Evolutionary conservation across 805 yeast species (phyloP).

Genomic region (Schizosaccharomyces octosporus): DNA sequence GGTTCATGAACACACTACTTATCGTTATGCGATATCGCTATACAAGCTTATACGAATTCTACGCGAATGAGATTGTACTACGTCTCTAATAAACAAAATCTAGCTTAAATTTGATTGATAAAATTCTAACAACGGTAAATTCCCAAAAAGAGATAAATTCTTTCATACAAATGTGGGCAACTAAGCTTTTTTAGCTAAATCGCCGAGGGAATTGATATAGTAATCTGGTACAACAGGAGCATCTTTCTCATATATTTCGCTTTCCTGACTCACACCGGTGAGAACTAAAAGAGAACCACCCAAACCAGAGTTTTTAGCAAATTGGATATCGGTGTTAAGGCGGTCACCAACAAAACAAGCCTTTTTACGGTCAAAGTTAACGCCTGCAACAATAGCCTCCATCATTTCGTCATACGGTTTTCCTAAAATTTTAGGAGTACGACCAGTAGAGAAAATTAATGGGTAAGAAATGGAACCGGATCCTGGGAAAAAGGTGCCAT

Average conservation of each 20-base stretch:
- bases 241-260: constrained; percentile 22
- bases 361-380: constrained; percentile 24
- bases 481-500: constrained; percentile 71
- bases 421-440: constrained; percentile 76
- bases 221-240: constrained; percentile 31
- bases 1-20: no score
- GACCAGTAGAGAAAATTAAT: constrained; percentile 47
- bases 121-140: no score
- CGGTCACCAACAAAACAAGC: constrained; percentile 91
- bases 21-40: no score
- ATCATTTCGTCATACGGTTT: constrained; percentile 79
- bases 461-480: constrained; percentile 80
- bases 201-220: constrained; percentile 54
- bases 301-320: constrained; percentile 69
- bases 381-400: constrained; percentile 57
- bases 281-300: constrained; percentile 59
- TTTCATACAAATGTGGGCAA: neutral
- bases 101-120: no score
- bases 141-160: neutral
- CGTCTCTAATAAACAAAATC: no score
- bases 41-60: no score
- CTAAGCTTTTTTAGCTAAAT: constrained; percentile 9
- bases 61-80: no score
- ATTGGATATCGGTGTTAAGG: constrained; percentile 79
- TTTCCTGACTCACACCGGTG: constrained; percentile 73